Evolutionary conservation across 495 filamentous ascomycete species (phyloP), one percentile per base, ranked within the genome.

Genomic region (Lasiosphaeria hispida): DNA sequence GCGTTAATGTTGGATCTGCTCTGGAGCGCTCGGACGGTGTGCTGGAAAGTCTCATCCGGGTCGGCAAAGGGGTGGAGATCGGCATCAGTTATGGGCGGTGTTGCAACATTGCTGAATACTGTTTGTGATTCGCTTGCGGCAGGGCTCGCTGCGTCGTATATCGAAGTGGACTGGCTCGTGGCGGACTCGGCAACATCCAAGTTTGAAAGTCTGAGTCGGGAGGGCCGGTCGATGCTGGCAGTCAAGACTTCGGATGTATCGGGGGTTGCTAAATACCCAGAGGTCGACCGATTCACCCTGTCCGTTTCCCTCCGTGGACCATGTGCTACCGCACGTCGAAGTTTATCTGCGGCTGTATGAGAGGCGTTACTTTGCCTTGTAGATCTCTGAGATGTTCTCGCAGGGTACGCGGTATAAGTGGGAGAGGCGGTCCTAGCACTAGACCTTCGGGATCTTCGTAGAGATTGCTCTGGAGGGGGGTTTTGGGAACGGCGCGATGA

Each of bases 1-100:
- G 85, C 85, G 65, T 86, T 88, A 52, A 87, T 74, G 35, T 57
- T 71, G 35, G 80, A 75, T 19, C 81, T 66, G 43, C 73, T 62
- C n/a, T 69, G 69, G 1, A 69, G 48, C 38, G 69, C 64, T 45
- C 63, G 75, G 18, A 72, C 62, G 10, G 68, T 71, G 39, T 72
- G 73, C 34, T 72, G 71, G 4, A 76, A 62, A 14, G 72, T 73
- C 36, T 76, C 75, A 42, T 78, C 75, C 11, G 70, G 65, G 48
- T 79, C 79, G 34, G 63, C 75, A 59, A 77, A 74, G 19, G 75
- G 73, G 33, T 81, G 80, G 8, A 78, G 69, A 41, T 82, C 81
- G 1, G 75, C 71, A 52, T 82, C 80, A 2, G 79, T 82, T 47
- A 83, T 72, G 8, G 80, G 80, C 11, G 80, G 80, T n/a, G 81